Evolutionary conservation across 2,329 filamentous ascomycete genomes (phyloP).

Genomic region (Trichoderma afroharzianum): DNA sequence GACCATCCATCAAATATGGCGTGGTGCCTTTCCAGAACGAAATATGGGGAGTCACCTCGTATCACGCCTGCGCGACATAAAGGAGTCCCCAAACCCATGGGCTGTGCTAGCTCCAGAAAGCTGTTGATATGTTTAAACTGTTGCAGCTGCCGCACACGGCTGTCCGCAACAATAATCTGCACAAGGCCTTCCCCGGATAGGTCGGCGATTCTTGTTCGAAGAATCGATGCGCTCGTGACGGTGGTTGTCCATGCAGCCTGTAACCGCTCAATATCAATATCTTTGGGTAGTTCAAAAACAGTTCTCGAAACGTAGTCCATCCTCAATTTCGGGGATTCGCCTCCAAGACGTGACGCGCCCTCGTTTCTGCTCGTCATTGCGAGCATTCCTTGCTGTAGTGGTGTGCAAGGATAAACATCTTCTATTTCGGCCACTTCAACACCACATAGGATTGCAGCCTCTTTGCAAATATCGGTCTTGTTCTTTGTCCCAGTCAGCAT

Average conservation of each 20-base stretch:
- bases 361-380: background rate
- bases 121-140: background rate
- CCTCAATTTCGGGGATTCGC: background rate
- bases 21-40: constrained; percentile 2
- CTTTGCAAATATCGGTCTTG: background rate
- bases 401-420: constrained; percentile 9
- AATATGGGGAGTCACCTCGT: background rate
- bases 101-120: background rate
- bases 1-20: constrained; percentile 12
- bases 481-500: background rate
- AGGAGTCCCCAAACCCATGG: constrained; percentile 11
- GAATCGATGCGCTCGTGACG: background rate
- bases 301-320: constrained; percentile 3
- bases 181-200: background rate
- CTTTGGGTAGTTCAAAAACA: background rate
- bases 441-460: background rate
- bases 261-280: background rate
- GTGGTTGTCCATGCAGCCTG: background rate
- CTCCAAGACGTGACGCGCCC: background rate
- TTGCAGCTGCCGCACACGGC: background rate
- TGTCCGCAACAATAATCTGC: background rate
- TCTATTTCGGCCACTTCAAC: background rate
- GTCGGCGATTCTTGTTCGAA: constrained; percentile 6
- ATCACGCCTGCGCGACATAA: constrained; percentile 1
- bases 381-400: constrained; percentile 13